Evolutionary conservation across 495 filamentous ascomycete species (phyloP).

Genomic region (Neurospora tetraspora): DNA sequence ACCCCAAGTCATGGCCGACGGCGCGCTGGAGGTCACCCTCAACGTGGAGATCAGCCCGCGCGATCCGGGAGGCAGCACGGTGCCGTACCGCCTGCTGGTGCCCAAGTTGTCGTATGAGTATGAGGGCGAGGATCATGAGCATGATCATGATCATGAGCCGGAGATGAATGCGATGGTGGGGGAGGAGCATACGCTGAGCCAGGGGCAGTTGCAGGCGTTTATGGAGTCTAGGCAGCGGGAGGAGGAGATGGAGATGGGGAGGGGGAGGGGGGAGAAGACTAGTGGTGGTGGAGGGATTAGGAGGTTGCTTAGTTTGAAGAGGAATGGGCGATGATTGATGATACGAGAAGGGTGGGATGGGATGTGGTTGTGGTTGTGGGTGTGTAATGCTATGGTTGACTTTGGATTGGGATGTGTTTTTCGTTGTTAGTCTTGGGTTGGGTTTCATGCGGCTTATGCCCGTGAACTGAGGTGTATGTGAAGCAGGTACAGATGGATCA

Average conservation of each 20-base stretch:
- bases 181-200: conserved; percentile 4
- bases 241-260: not conserved
- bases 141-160: conserved; percentile 1
- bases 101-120: conserved; percentile 57
- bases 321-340: not conserved
- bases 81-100: conserved; percentile 76
- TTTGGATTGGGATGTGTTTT: not conserved
- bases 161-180: conserved; percentile 3
- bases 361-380: not conserved
- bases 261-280: conserved; percentile 3
- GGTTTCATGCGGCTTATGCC: not conserved
- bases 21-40: conserved; percentile 72
- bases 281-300: conserved; percentile 5
- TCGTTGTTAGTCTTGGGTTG: not conserved
- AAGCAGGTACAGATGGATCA: not conserved
- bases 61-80: conserved; percentile 82
- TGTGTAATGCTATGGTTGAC: not conserved
- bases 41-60: conserved; percentile 78
- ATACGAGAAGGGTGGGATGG: not conserved
- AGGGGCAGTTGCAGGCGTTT: conserved; percentile 2
- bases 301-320: conserved; percentile 13
- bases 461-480: not conserved
- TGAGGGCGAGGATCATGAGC: conserved; percentile 20
- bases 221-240: not conserved
- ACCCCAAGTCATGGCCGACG: conserved; percentile 34